A percentile compares a stretch with the other conserved stretches of the same genome.
Conservation (phyloP, 306 rosid genomes). For the Rosa rugosa region DNA sequence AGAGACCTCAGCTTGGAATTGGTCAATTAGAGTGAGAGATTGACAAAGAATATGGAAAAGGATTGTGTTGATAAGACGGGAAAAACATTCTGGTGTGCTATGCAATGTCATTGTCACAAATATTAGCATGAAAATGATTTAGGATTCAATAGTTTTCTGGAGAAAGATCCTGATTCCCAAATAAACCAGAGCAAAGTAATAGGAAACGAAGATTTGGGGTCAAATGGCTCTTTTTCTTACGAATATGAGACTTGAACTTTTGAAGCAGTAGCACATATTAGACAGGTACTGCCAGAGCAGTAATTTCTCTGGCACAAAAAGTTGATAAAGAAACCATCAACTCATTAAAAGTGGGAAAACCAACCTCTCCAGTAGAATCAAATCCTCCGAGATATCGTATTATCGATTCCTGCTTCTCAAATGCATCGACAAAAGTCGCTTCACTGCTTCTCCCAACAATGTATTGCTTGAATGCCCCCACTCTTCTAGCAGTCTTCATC, state of each 20-base stretch:
- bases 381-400: constrained; percentile 65
- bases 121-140: background rate
- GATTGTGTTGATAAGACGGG: background rate
- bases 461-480: constrained; percentile 66
- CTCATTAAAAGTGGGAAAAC: background rate
- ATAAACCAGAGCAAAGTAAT: background rate
- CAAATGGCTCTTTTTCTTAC: background rate
- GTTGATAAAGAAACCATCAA: no score
- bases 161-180: background rate
- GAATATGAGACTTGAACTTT: background rate
- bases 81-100: background rate
- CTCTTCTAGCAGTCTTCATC: constrained; percentile 67
- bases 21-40: background rate
- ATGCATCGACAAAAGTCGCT: constrained; percentile 58
- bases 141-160: no score
- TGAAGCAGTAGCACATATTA: background rate
- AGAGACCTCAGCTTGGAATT: background rate
- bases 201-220: background rate
- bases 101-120: background rate
- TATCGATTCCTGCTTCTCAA: constrained; percentile 70
- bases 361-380: constrained; percentile 82
- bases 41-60: background rate
- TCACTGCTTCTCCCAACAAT: constrained; percentile 89
- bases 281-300: background rate
- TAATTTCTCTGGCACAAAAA: background rate